Evolutionary conservation across 345 rosid species (phyloP).

Genomic region (Melaleuca quinquenervia): DNA sequence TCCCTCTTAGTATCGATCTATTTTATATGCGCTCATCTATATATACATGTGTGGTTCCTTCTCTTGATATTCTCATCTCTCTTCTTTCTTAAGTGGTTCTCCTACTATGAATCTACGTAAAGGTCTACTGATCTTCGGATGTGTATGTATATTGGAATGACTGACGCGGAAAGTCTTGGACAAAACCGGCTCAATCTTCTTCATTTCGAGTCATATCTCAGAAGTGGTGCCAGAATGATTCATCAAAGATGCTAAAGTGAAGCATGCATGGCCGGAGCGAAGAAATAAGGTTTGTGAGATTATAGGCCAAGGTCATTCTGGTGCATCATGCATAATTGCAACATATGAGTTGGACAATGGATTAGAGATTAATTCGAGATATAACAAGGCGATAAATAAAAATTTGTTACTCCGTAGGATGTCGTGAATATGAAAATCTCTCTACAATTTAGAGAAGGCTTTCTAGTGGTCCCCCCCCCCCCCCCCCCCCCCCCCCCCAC

Average conservation of each 20-base stretch:
- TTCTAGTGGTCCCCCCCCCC: background rate
- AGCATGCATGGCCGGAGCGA: background rate
- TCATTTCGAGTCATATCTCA: background rate
- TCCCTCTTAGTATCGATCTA: background rate
- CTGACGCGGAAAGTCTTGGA: too few species aligned
- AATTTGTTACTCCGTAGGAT: background rate
- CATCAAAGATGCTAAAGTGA: background rate
- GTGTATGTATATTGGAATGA: background rate
- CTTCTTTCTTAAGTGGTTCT: background rate
- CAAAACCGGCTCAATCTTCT: background rate
- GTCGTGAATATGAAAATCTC: background rate
- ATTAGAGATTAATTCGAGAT: background rate
- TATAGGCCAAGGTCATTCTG: background rate
- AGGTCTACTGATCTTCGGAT: background rate
- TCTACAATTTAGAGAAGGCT: background rate
- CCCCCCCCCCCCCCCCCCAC: background rate
- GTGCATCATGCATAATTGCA: background rate
- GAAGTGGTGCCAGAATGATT: background rate
- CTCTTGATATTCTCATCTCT: background rate
- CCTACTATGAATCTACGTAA: background rate
- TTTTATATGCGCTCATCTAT: background rate
- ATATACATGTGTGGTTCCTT: background rate
- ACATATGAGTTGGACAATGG: background rate
- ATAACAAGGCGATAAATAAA: background rate
- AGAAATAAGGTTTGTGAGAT: background rate